Conservation (phyloP, 768 basidiomycete species). For the Podaxis rugospora region DNA sequence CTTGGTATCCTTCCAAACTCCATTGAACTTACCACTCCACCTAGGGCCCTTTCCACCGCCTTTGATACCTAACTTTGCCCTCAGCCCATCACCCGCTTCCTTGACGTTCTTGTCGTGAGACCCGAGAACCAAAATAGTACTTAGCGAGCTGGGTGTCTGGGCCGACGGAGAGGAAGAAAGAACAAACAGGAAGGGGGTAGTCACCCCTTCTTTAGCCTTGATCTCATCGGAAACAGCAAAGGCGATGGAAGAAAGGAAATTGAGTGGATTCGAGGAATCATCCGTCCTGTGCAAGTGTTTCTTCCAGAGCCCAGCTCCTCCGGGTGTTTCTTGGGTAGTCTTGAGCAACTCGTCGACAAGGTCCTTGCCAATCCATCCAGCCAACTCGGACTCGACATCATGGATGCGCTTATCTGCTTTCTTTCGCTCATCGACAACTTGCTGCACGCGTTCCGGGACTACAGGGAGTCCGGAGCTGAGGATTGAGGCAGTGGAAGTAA, state of each 20-base stretch:
- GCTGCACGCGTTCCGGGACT: conserved; percentile 63
- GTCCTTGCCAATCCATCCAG: conserved; percentile 39
- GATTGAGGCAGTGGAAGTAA: conserved; percentile 52
- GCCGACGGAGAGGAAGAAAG: conserved; percentile 61
- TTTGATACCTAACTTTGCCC: conserved; percentile 55
- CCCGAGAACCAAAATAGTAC: conserved; percentile 56
- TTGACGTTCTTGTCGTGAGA: conserved; percentile 59
- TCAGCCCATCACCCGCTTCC: conserved; percentile 51
- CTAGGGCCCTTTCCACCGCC: conserved; percentile 74
- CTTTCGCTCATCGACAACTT: conserved; percentile 64
- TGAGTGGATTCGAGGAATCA: conserved; percentile 53
- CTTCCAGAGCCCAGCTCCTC: conserved; percentile 29
- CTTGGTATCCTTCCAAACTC: conserved; percentile 53
- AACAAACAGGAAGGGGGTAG: conserved; percentile 38
- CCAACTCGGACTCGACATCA: conserved; percentile 67
- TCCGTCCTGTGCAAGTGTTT: conserved; percentile 57
- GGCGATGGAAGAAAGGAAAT: conserved; percentile 55
- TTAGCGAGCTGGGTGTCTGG: conserved; percentile 45
- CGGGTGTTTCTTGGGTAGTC: conserved; percentile 14
- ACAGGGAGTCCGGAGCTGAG: conserved; percentile 66
- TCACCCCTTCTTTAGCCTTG: conserved; percentile 12
- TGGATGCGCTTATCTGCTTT: conserved; percentile 62
- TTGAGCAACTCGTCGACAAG: conserved; percentile 32
- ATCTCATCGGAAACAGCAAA: conserved; percentile 33
- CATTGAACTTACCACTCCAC: conserved; percentile 74